Evolutionary conservation across 2,329 filamentous ascomycete genomes (phyloP).

Genomic region (Pseudocercospora ulei): DNA sequence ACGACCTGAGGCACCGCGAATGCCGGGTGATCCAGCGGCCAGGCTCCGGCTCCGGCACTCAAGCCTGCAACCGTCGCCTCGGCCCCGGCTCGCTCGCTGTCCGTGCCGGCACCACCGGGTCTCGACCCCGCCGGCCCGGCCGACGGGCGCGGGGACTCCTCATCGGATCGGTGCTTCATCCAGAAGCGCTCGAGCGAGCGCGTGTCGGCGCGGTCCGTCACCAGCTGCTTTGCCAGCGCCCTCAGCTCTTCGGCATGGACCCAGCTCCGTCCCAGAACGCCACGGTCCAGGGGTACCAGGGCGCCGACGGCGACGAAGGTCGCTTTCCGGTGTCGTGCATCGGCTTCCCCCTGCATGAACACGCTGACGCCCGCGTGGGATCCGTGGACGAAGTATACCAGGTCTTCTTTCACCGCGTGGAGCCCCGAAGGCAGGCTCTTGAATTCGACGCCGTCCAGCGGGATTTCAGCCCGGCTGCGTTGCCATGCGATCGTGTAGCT

Average conservation of each 20-base stretch:
- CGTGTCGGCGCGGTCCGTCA: slow-evolving; percentile 54
- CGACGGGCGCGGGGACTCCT: slow-evolving; percentile 2
- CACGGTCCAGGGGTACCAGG: slow-evolving; percentile 77
- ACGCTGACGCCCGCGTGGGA: slow-evolving; percentile 81
- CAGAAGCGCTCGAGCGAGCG: slow-evolving; percentile 69
- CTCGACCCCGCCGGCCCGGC: background rate
- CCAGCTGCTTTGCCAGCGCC: slow-evolving; percentile 59
- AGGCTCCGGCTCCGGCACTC: slow-evolving; percentile 49
- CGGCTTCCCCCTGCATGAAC: slow-evolving; percentile 74
- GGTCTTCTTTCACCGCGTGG: slow-evolving; percentile 76
- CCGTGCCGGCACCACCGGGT: slow-evolving; percentile 12
- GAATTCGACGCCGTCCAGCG: slow-evolving; percentile 80
- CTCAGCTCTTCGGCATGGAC: slow-evolving; percentile 69
- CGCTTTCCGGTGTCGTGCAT: slow-evolving; percentile 71
- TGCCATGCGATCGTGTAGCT: slow-evolving; percentile 84
- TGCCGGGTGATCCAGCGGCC: slow-evolving; percentile 68
- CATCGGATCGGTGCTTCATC: slow-evolving; percentile 49
- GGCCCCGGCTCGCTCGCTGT: slow-evolving; percentile 31
- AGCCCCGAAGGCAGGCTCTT: slow-evolving; percentile 90
- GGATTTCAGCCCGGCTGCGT: slow-evolving; percentile 53
- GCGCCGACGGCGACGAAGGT: slow-evolving; percentile 87
- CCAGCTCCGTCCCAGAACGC: slow-evolving; percentile 80
- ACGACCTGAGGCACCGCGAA: slow-evolving; percentile 69
- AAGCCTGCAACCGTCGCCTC: slow-evolving; percentile 47
- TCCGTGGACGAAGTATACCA: slow-evolving; percentile 79